Percentiles rank a stretch among this genome's conserved stretches.
phyloP scores from a whole-genome alignment of 1,139 yeast species.

The Scheffersomyces quercinus region DNA sequence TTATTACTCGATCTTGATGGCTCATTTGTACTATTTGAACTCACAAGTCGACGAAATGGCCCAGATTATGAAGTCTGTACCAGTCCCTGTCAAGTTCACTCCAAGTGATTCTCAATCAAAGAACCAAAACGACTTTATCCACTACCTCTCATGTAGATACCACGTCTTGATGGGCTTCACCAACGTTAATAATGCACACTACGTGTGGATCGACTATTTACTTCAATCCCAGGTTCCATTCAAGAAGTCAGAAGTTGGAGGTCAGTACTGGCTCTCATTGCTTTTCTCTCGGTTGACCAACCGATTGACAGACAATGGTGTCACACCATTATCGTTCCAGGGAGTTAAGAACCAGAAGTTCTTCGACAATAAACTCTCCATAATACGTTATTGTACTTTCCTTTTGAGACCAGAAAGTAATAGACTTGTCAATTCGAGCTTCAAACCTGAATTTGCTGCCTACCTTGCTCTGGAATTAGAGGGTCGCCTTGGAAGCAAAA shows the following conservation, averaged over 20 bases:
- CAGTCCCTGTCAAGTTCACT: conserved; percentile 4
- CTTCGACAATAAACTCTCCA: conserved; percentile 24
- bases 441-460: conserved; percentile 32
- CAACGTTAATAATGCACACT: conserved; percentile 16
- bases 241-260: conserved; percentile 36
- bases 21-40: conserved; percentile 37
- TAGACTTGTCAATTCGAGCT: conserved; percentile 20
- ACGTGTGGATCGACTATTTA: conserved; percentile 37
- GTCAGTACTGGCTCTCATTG: conserved; percentile 41
- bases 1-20: conserved; percentile 35
- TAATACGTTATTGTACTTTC: conserved; percentile 31
- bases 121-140: conserved; percentile 26
- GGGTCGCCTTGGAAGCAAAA: conserved; percentile 16
- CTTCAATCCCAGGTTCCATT: conserved; percentile 27
- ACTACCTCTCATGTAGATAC: conserved; percentile 39
- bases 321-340: conserved; percentile 8
- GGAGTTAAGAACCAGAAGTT: conserved; percentile 26
- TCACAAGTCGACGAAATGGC: conserved; percentile 26
- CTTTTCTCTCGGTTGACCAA: conserved; percentile 28
- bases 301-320: conserved; percentile 23
- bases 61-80: conserved; percentile 13
- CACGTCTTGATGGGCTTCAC: conserved; percentile 35
- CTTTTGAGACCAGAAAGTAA: conserved; percentile 28
- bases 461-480: conserved; percentile 28
- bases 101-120: conserved; percentile 11